Conservation (phyloP, 2,329 filamentous ascomycete species). For the Colletotrichum camelliae region DNA sequence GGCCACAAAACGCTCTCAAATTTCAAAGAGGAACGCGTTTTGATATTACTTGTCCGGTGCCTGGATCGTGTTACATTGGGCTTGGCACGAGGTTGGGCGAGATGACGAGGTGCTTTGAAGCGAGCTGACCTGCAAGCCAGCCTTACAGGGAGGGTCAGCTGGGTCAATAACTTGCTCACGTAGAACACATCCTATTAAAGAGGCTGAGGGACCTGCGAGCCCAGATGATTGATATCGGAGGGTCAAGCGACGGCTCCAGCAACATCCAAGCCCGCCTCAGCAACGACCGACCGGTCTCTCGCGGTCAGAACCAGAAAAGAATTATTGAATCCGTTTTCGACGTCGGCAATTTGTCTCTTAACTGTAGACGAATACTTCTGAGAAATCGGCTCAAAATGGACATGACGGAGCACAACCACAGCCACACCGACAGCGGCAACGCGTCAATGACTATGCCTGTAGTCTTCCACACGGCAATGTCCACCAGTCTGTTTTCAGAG, state of each 20-base stretch:
- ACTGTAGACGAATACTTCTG: background rate
- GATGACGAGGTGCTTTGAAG: background rate
- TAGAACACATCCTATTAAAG: background rate
- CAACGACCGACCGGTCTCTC: background rate
- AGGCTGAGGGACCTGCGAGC: background rate
- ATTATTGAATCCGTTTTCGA: background rate
- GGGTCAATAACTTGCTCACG: background rate
- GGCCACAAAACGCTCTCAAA: background rate
- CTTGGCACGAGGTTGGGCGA: background rate
- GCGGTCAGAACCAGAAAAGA: background rate
- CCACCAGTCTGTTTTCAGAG: background rate
- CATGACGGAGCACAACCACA: background rate
- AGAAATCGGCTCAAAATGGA: background rate
- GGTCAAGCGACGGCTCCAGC: background rate
- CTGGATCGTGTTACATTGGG: background rate
- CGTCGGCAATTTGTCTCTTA: background rate
- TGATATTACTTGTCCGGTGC: background rate
- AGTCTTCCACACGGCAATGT: slow-evolving; percentile 9
- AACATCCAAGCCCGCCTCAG: background rate
- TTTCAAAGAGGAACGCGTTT: background rate
- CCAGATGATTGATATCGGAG: background rate
- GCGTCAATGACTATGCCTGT: background rate
- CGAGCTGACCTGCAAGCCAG: background rate
- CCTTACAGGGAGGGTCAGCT: background rate
- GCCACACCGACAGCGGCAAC: background rate